A percentile compares a stretch with the other conserved stretches of the same genome.
Evolutionary conservation across 192 early-diverging fungal species (phyloP).

Genomic region (Coemansia aciculifera): DNA sequence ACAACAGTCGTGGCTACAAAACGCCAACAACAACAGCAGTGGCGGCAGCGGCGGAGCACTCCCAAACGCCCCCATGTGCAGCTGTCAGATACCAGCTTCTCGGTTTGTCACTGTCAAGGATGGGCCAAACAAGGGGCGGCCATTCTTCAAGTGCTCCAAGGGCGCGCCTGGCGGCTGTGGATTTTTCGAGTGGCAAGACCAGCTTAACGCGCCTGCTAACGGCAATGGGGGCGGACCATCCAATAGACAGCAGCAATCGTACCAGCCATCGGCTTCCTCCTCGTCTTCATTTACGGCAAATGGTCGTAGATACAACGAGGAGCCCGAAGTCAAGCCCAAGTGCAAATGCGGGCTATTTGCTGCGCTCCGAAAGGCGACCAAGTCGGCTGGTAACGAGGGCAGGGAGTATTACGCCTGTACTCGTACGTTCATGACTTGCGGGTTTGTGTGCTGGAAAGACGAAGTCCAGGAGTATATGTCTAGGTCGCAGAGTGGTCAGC

Average conservation of each 20-base stretch:
- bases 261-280: constrained; percentile 1
- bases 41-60: background rate
- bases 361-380: constrained; percentile 12
- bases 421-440: constrained; percentile 41
- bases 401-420: constrained; percentile 57
- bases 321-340: constrained; percentile 32
- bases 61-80: constrained; percentile 39
- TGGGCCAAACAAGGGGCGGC: constrained; percentile 60
- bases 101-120: constrained; percentile 53
- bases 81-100: constrained; percentile 42
- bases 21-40: constrained; percentile 3
- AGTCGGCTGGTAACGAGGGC: constrained; percentile 49
- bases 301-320: background rate
- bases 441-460: constrained; percentile 44
- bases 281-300: background rate
- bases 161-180: constrained; percentile 44
- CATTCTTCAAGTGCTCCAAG: constrained; percentile 56
- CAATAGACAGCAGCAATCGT: background rate
- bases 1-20: background rate
- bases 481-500: background rate
- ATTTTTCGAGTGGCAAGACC: constrained; percentile 67
- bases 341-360: constrained; percentile 58
- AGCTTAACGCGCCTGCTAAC: background rate
- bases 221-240: background rate
- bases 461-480: constrained; percentile 27